Percentiles rank a stretch among this genome's conserved stretches.
phyloP scores from a whole-genome alignment of 1,284 basidiomycete species.

The Cystobasidium pallidum region DNA sequence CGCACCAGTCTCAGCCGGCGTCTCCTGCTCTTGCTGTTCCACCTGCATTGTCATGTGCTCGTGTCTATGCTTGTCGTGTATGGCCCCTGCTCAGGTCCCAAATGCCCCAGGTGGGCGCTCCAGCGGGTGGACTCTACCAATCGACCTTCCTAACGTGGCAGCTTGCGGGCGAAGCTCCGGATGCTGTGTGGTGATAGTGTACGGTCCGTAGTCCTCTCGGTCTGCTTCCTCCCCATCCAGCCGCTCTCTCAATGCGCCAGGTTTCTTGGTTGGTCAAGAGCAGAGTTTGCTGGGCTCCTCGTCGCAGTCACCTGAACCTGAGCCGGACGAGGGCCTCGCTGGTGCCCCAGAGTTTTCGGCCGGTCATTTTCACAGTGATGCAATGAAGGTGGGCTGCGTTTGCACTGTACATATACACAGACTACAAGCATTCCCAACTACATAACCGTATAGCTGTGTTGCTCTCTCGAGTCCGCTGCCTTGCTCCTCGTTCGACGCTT shows the following conservation, averaged over 20 bases:
- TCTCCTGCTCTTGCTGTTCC: slow-evolving; percentile 21
- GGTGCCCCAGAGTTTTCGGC: slow-evolving; percentile 7
- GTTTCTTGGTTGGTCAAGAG: slow-evolving; percentile 13
- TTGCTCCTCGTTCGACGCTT: background rate
- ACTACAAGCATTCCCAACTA: background rate
- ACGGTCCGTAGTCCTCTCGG: background rate
- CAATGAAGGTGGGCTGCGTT: too few relatives aligned
- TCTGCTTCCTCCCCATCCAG: background rate
- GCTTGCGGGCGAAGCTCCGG: background rate
- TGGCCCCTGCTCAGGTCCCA: background rate
- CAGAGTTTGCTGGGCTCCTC: slow-evolving; percentile 13
- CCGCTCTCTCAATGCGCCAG: too few relatives aligned
- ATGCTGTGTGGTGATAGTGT: background rate
- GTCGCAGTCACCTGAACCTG: background rate
- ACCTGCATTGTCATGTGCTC: slow-evolving; percentile 4
- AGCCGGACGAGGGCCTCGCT: background rate
- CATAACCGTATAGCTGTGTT: background rate
- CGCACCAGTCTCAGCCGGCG: background rate
- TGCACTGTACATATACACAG: too few relatives aligned
- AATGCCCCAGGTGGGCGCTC: background rate
- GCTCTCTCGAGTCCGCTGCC: background rate
- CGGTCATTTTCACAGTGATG: background rate
- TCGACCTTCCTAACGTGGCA: background rate
- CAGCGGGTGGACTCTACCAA: background rate
- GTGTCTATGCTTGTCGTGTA: background rate